Evolutionary conservation across 192 early-diverging fungal species (phyloP).

Genomic region (Coemansia sp.): DNA sequence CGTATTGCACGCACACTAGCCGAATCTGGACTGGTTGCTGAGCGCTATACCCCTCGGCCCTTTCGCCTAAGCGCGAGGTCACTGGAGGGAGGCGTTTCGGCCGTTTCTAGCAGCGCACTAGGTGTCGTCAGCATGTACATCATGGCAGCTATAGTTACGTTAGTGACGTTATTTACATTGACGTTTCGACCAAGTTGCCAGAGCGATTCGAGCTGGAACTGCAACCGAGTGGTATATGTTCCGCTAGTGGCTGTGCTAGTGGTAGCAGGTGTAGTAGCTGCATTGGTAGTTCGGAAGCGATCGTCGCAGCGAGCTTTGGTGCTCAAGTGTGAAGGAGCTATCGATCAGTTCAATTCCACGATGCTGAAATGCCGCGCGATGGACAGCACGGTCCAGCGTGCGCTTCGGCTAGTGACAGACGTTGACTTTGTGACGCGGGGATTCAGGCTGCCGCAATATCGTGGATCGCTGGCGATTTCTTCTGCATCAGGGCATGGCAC

Average conservation of each 20-base stretch:
- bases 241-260: not conserved
- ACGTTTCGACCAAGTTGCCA: not conserved
- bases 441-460: constrained; percentile 19
- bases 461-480: not conserved
- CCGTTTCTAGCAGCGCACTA: not conserved
- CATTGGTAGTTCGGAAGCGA: not conserved
- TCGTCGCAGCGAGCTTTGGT: not conserved
- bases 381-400: constrained; percentile 24
- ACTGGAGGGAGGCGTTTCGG: not conserved
- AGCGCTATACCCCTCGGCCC: constrained; percentile 33
- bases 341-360: not conserved
- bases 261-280: not conserved
- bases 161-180: not conserved
- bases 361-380: constrained; percentile 9
- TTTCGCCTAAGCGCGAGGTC: not conserved
- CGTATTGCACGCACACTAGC: constrained; percentile 6
- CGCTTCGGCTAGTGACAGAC: constrained; percentile 33
- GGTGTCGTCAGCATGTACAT: not conserved
- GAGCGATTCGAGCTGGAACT: not conserved
- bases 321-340: not conserved
- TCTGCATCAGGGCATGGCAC: constrained; percentile 15
- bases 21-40: constrained; percentile 26
- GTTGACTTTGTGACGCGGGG: constrained; percentile 30
- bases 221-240: not conserved
- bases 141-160: not conserved